phyloP scores from a whole-genome alignment of 306 rosid genomes.

The Fagus crenata region DNA sequence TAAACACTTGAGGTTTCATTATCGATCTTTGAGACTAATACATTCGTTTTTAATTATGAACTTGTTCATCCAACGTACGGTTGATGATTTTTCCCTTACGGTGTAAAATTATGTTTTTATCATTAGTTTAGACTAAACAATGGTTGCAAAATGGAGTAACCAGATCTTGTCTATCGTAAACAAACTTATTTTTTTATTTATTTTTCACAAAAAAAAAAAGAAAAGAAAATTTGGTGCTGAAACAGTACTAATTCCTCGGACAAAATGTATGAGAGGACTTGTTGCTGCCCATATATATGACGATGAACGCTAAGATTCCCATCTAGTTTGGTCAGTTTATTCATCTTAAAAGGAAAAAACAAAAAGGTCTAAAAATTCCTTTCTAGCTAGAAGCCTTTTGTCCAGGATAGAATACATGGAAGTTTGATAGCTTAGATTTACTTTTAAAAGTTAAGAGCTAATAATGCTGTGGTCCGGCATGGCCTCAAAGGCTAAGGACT shows the following conservation, averaged over 20 bases:
- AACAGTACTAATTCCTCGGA: not conserved
- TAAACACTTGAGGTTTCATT: too few species aligned
- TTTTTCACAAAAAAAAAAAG: too few species aligned
- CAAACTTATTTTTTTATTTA: too few species aligned
- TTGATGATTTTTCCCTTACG: too few species aligned
- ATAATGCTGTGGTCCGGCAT: conserved; percentile 1
- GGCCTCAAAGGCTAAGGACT: not conserved
- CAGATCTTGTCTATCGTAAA: too few species aligned
- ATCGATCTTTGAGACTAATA: too few species aligned
- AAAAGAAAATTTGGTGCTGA: too few species aligned
- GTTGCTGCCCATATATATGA: not conserved
- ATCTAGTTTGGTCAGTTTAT: not conserved
- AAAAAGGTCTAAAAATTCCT: not conserved
- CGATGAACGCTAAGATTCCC: not conserved
- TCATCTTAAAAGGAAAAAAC: not conserved
- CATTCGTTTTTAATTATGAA: too few species aligned
- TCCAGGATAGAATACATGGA: not conserved
- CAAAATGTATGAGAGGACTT: not conserved
- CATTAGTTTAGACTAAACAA: too few species aligned
- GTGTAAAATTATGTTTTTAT: too few species aligned
- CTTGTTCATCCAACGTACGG: too few species aligned
- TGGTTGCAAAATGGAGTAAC: too few species aligned
- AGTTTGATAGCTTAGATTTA: not conserved
- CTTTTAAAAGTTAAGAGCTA: not conserved
- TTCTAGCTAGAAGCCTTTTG: not conserved